Conservation (phyloP, 495 filamentous ascomycete species). For the Bacidia gigantensis region DNA sequence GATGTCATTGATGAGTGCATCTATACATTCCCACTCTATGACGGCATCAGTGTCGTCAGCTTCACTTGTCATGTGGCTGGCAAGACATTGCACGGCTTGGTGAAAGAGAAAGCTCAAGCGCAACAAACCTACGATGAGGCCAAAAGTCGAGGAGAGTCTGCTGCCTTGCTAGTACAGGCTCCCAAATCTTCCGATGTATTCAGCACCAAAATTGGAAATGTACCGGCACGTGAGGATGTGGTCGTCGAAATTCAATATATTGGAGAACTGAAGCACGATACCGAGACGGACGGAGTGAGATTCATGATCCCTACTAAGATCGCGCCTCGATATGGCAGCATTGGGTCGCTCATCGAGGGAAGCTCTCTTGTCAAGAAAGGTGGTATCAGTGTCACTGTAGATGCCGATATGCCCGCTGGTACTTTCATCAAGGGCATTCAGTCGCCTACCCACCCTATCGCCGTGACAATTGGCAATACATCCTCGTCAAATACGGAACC, state of each 20-base stretch:
- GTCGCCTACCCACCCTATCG: constrained; percentile 54
- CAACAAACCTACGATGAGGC: constrained; percentile 39
- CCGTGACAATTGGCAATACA: constrained; percentile 44
- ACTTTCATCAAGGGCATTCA: constrained; percentile 44
- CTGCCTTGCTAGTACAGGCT: constrained; percentile 48
- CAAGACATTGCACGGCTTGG: constrained; percentile 38
- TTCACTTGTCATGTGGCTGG: constrained; percentile 44
- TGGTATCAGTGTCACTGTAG: constrained; percentile 45
- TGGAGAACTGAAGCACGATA: constrained; percentile 53
- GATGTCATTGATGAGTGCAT: constrained; percentile 35
- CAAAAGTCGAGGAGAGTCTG: constrained; percentile 39
- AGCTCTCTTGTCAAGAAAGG: constrained; percentile 2
- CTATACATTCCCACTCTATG: constrained; percentile 57
- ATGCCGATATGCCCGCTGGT: constrained; percentile 41
- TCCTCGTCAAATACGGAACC: constrained; percentile 33
- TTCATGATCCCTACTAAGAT: constrained; percentile 51
- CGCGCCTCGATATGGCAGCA: constrained; percentile 35
- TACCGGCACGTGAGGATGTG: constrained; percentile 40
- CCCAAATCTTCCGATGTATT: constrained; percentile 47
- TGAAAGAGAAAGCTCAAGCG: constrained; percentile 48
- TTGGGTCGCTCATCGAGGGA: not conserved
- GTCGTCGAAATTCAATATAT: constrained; percentile 48
- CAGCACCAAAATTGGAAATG: constrained; percentile 47
- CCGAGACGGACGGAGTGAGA: constrained; percentile 44
- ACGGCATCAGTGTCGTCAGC: constrained; percentile 49